These are phyloP conservation scores for Cladosporium oxysporum DNA, from an alignment of 2,329 filamentous ascomycete genomes.

Conservation along the genomic window DNA sequence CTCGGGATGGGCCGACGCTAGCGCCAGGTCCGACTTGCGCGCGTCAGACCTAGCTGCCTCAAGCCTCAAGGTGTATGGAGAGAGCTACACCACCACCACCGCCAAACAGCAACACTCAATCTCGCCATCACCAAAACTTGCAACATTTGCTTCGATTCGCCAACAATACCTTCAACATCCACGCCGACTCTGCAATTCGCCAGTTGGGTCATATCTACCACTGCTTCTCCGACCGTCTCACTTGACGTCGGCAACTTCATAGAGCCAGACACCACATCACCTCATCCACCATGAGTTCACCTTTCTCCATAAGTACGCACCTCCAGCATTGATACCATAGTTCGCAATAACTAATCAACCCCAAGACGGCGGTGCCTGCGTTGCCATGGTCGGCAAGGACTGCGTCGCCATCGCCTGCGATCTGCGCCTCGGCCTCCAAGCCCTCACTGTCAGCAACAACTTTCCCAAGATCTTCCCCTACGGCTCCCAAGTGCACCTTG, in stretches of 20 bases:
- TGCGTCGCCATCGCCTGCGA: conserved; percentile 99
- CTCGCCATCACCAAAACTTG: background rate
- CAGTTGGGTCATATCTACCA: background rate
- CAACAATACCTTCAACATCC: background rate
- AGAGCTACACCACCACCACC: conserved; percentile 8
- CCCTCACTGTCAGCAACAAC: conserved; percentile 98
- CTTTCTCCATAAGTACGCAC: conserved; percentile 88
- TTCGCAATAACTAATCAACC: conserved; percentile 22
- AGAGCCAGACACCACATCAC: conserved; percentile 13
- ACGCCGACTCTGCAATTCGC: background rate
- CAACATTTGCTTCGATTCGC: background rate
- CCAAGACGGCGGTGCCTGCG: conserved; percentile 85
- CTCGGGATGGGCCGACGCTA: conserved; percentile 13
- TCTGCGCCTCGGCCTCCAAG: conserved; percentile 93
- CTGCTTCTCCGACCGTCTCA: background rate
- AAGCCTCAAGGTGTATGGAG: background rate
- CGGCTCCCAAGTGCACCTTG: conserved; percentile 86
- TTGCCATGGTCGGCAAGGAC: conserved; percentile 99
- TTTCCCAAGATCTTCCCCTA: conserved; percentile 99
- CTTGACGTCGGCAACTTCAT: conserved; percentile 9
- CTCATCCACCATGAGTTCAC: conserved; percentile 66
- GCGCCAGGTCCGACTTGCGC: conserved; percentile 21
- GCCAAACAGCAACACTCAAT: conserved; percentile 4
- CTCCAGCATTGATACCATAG: background rate
- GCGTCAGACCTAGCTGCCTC: conserved; percentile 19